Conservation (phyloP, 768 basidiomycete species). For the Agrocybe praecox region DNA sequence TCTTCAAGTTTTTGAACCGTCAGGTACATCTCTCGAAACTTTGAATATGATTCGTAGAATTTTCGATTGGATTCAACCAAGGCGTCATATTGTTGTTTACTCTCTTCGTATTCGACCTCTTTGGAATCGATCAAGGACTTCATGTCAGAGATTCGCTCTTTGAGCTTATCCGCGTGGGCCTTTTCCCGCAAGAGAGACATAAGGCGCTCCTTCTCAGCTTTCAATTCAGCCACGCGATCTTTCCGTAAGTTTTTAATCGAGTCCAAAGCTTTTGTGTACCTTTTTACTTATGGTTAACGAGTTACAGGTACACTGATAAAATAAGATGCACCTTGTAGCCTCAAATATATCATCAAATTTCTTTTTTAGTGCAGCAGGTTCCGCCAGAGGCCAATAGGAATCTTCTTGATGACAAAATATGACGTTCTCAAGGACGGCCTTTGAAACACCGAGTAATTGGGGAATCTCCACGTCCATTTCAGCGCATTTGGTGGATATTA, state of each 20-base stretch:
- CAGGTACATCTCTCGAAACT: conserved; percentile 84
- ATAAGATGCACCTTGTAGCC: conserved; percentile 77
- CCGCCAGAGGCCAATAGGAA: conserved; percentile 95
- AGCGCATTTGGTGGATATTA: conserved; percentile 96
- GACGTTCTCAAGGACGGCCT: conserved; percentile 98
- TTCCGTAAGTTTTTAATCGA: conserved; percentile 90
- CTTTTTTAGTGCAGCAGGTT: conserved; percentile 91
- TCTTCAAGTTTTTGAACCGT: conserved; percentile 65
- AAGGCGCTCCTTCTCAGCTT: conserved; percentile 89
- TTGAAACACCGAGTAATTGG: conserved; percentile 90
- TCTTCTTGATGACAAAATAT: conserved; percentile 99
- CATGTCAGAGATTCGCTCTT: conserved; percentile 61
- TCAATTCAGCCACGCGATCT: conserved; percentile 87
- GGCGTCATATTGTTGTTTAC: conserved; percentile 64
- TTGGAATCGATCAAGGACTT: conserved; percentile 65
- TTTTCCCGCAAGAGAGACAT: conserved; percentile 81
- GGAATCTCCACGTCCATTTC: conserved; percentile 97
- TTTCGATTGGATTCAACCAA: conserved; percentile 70
- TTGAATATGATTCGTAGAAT: conserved; percentile 82
- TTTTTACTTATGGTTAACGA: conserved; percentile 27
- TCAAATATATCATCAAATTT: conserved; percentile 99
- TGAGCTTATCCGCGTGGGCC: conserved; percentile 83
- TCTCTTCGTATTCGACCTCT: conserved; percentile 73
- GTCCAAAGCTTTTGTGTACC: conserved; percentile 96
- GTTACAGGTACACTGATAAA: background rate